A percentile compares a stretch with the other conserved stretches of the same genome.
Conservation (phyloP, 192 early-diverging fungal species). For the Funneliformis geosporum region DNA sequence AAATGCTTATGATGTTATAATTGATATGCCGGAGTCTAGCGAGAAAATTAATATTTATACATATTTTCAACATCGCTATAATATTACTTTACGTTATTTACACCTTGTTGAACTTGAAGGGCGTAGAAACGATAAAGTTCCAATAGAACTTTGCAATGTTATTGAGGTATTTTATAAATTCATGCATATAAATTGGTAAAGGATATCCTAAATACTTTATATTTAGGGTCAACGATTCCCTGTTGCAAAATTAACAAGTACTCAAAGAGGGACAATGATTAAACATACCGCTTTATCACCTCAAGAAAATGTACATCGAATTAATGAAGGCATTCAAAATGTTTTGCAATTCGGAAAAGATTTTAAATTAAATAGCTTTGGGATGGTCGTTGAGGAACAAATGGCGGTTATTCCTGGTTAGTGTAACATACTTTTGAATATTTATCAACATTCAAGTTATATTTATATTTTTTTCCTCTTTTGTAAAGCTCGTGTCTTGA, state of each 20-base stretch:
- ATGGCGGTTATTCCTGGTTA: conserved; percentile 64
- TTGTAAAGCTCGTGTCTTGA: conserved; percentile 71
- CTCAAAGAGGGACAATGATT: conserved; percentile 93
- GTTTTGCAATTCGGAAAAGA: conserved; percentile 67
- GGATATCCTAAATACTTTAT: not conserved
- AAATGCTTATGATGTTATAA: conserved; percentile 5
- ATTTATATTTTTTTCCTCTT: conserved; percentile 17
- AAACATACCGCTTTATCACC: conserved; percentile 86
- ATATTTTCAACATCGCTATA: conserved; percentile 80
- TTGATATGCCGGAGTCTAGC: conserved; percentile 32
- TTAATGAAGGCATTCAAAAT: conserved; percentile 63
- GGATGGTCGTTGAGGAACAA: conserved; percentile 63
- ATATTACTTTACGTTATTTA: conserved; percentile 69
- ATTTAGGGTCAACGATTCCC: conserved; percentile 74
- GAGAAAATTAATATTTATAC: conserved; percentile 61
- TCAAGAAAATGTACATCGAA: conserved; percentile 72
- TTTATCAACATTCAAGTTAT: not conserved
- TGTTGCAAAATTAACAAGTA: conserved; percentile 74
- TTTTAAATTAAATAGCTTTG: conserved; percentile 75
- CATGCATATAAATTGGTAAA: not conserved
- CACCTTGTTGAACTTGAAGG: conserved; percentile 79
- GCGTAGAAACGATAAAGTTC: conserved; percentile 65
- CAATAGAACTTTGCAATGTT: conserved; percentile 92
- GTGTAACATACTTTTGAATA: not conserved
- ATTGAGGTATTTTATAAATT: conserved; percentile 41